phyloP scores from a whole-genome alignment of 176 grass and related monocot species.

The Pontederia crassipes region DNA sequence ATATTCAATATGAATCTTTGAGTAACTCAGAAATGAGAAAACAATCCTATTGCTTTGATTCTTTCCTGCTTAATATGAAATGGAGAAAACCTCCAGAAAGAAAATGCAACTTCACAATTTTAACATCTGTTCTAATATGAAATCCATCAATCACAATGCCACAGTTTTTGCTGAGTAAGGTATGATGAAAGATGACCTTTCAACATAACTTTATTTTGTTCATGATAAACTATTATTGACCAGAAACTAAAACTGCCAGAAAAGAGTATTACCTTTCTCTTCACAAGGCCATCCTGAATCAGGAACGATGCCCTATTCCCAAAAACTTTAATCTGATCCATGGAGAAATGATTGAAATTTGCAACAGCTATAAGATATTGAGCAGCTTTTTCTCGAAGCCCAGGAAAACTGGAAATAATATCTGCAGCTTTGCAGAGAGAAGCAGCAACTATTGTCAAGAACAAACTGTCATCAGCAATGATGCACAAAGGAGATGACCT shows the following conservation, averaged over 20 bases:
- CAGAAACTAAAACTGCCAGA: not conserved
- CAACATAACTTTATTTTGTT: no score
- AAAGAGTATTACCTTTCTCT: slow-evolving; percentile 53
- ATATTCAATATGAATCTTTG: no score
- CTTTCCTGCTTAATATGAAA: no score
- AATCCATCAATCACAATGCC: no score
- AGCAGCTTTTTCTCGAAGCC: slow-evolving; percentile 47
- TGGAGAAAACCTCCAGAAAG: no score
- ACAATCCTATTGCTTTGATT: no score
- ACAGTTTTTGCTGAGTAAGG: no score
- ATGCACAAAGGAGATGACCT: slow-evolving; percentile 59
- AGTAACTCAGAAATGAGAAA: no score
- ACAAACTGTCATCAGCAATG: slow-evolving; percentile 80
- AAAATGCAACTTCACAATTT: no score
- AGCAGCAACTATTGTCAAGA: slow-evolving; percentile 52
- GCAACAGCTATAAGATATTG: slow-evolving; percentile 53
- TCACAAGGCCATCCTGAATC: slow-evolving; percentile 29
- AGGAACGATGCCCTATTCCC: slow-evolving; percentile 43
- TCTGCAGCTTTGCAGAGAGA: slow-evolving; percentile 58
- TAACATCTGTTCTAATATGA: no score
- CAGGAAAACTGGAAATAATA: slow-evolving; percentile 66
- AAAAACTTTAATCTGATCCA: slow-evolving; percentile 50
- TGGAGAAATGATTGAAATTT: slow-evolving; percentile 58
- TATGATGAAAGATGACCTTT: no score
- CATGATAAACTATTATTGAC: no score